Evolutionary conservation across 202 grass and related monocot genomes (phyloP).

Genomic region (Setaria italica): DNA sequence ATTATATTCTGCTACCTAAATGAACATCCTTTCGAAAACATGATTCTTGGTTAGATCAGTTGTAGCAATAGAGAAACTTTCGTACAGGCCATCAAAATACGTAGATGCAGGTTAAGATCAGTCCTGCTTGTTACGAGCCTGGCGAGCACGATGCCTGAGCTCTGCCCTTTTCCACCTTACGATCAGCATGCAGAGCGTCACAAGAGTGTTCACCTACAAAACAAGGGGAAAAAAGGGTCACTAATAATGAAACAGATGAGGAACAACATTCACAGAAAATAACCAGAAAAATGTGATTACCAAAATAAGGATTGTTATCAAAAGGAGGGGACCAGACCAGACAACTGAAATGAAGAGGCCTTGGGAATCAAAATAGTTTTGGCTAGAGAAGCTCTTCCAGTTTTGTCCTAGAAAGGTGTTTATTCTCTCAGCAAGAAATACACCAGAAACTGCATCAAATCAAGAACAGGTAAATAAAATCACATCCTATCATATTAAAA

Average conservation of each 20-base stretch:
- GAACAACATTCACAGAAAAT: not conserved
- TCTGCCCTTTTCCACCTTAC: constrained; percentile 88
- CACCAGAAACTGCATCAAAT: constrained; percentile 79
- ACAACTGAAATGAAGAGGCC: constrained; percentile 90
- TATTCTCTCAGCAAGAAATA: constrained; percentile 86
- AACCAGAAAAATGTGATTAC: constrained; percentile 50
- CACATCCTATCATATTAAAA: not conserved
- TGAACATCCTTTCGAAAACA: not conserved
- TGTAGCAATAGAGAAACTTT: not conserved
- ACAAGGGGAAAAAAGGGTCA: not conserved
- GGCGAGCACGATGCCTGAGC: constrained; percentile 67
- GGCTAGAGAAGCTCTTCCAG: constrained; percentile 93
- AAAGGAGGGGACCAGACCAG: constrained; percentile 86
- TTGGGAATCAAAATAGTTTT: constrained; percentile 96
- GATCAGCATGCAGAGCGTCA: constrained; percentile 73
- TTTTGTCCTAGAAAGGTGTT: constrained; percentile 69
- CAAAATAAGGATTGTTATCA: constrained; percentile 85
- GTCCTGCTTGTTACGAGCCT: constrained; percentile 72
- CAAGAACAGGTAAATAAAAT: constrained; percentile 1
- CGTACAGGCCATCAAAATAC: not conserved
- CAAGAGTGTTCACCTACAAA: constrained; percentile 83
- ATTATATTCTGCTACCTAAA: constrained; percentile 1
- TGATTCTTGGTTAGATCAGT: constrained; percentile 41
- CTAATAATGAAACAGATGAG: not conserved
- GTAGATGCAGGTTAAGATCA: constrained; percentile 41